Base-by-base conservation (phyloP, 768 basidiomycete genomes). In the Auricularia auricula-judae region DNA sequence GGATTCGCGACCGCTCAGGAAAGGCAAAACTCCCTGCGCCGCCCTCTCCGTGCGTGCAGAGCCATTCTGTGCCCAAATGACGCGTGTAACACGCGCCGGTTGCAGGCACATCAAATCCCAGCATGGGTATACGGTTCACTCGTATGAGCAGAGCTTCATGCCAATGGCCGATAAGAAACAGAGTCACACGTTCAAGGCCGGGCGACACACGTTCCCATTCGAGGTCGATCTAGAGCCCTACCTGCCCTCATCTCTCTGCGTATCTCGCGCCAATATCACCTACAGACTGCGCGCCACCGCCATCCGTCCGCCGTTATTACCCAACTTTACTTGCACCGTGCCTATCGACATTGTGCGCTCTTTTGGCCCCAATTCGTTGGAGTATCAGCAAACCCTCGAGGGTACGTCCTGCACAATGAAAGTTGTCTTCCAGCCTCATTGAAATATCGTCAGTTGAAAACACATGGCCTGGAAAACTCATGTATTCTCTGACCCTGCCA, bases 381-480 rank as follows among this genome's bases (percentile, higher is more conserved):
- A 98, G 74, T 98, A 92, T 78, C 95, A 93, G 70, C 94, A 98
- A 72, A 93, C 93, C 1, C 82, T 97, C 65, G 96, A 98, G 74
- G 56, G 56, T 34, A 35, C 5, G 56, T 18, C 16, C 23, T 3
- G 8, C 56, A 42, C 39, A 42, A 7, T 7, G 39, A 7, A 42
- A 4, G 3, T 42, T 3, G 8, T 59, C 8, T 5, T 10, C 56
- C 36, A 1, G 23, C 23, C 21, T 34, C 36, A 14, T 42, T 51
- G 44, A n/a, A 7, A 35, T 44, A 29, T 16, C 36, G 2, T 11
- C 56, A 59, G 87, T 92, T 68, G 91, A 97, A 75, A 97, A 95
- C 74, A 94, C 93, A 16, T 98, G 96, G 96, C 94, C 96, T 0
- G 89, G 88, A 23, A 98, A 98, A 77, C 78, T 97, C 75, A 96